Percentiles rank a stretch among this genome's conserved stretches.
Evolutionary conservation across 108 stramenopile genomes (phyloP).

Genomic region (Conticribra guillardii): DNA sequence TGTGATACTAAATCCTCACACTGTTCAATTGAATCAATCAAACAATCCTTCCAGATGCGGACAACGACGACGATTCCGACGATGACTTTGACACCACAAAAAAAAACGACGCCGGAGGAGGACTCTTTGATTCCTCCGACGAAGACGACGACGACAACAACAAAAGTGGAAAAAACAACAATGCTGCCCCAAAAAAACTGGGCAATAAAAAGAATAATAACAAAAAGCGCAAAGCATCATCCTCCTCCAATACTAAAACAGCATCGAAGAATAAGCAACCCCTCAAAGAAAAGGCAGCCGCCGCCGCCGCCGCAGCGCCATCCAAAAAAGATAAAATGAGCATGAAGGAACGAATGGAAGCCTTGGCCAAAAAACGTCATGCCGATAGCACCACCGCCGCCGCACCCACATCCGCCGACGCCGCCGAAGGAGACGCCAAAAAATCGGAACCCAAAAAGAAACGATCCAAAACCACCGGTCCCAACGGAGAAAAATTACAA

Average conservation of each 20-base stretch:
- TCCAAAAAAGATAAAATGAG: slow-evolving; percentile 37
- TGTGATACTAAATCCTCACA: too few relatives aligned
- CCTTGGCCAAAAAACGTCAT: slow-evolving; percentile 60
- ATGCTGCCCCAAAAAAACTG: slow-evolving; percentile 37
- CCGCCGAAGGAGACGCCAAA: slow-evolving; percentile 1
- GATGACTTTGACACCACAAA: slow-evolving; percentile 34
- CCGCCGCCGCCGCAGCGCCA: slow-evolving; percentile 9
- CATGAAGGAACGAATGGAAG: slow-evolving; percentile 81
- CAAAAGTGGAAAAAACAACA: slow-evolving; percentile 19
- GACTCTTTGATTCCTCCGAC: slow-evolving; percentile 68
- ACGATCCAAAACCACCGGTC: slow-evolving; percentile 32
- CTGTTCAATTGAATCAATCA: too few relatives aligned
- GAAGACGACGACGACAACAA: slow-evolving; percentile 51
- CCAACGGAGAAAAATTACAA: slow-evolving; percentile 14
- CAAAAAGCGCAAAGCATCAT: background rate
- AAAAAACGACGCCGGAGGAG: slow-evolving; percentile 60
- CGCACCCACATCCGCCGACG: slow-evolving; percentile 3
- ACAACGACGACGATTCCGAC: slow-evolving; percentile 47
- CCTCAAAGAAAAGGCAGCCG: too few relatives aligned
- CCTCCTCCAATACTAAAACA: slow-evolving; percentile 48
- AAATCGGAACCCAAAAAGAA: slow-evolving; percentile 27
- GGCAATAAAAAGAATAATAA: slow-evolving; percentile 36
- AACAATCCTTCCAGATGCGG: slow-evolving; percentile 7
- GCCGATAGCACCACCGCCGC: slow-evolving; percentile 14
- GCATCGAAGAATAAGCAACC: too few relatives aligned